These are phyloP conservation scores for Dipodascopsis uninucleata DNA, from an alignment of 805 yeast genomes.

Conservation along the genomic window DNA sequence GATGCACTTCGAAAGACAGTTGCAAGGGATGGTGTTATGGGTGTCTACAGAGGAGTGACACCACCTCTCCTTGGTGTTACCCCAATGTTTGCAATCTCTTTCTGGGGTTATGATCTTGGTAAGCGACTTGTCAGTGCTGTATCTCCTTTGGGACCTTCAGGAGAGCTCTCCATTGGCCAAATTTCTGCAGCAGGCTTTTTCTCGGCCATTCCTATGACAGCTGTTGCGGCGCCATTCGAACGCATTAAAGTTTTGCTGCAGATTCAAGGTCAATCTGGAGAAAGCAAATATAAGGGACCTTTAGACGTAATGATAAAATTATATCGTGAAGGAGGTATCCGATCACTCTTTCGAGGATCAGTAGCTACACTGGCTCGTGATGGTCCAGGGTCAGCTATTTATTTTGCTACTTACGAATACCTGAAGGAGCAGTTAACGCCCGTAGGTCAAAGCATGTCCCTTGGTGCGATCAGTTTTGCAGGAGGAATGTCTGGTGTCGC, in stretches of 20 bases:
- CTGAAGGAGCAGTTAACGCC: conserved; percentile 60
- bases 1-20: conserved; percentile 70
- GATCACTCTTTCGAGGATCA: conserved; percentile 86
- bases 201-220: conserved; percentile 91
- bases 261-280: conserved; percentile 51
- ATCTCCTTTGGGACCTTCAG: conserved; percentile 36
- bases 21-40: conserved; percentile 67
- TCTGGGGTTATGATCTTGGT: conserved; percentile 97
- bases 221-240: conserved; percentile 97
- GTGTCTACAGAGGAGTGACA: conserved; percentile 88
- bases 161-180: conserved; percentile 58
- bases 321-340: conserved; percentile 73
- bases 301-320: conserved; percentile 61
- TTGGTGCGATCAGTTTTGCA: conserved; percentile 74
- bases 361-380: conserved; percentile 91
- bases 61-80: conserved; percentile 97
- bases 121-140: conserved; percentile 60
- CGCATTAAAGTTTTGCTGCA: conserved; percentile 93
- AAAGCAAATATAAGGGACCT: conserved; percentile 45
- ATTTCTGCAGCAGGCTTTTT: conserved; percentile 90
- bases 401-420: conserved; percentile 90
- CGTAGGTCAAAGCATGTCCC: conserved; percentile 50
- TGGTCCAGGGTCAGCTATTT: conserved; percentile 95
- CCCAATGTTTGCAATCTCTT: conserved; percentile 96
- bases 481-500: conserved; percentile 97